Evolutionary conservation across 140 eudicot genomes (phyloP), one percentile per base, ranked within the genome.

Genomic region (Oenanthe javanica): DNA sequence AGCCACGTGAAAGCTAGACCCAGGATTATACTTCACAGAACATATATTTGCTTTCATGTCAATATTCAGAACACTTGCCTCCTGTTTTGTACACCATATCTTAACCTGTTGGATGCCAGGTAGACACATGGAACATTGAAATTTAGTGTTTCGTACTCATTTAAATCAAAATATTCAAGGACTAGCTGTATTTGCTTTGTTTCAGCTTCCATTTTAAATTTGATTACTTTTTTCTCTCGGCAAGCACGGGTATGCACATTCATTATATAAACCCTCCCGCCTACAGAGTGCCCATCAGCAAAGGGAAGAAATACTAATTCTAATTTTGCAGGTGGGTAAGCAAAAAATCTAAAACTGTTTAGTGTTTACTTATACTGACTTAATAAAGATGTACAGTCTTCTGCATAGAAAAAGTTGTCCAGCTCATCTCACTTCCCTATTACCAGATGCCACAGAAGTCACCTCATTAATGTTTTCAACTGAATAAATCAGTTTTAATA

Each of bases 41-140:
- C 98, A 94, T 57, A 94, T 92, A 87, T 94, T 94, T 80, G 98
- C 98, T 82, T 90, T 94, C 97, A 94, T 94, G 89, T 92, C 97
- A 59, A 94, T 94, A 81, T 86, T 94, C 45, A 94, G 91, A 74
- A 92, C 97, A 79, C 98, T 94, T 45, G 97, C 91, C 81, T 92
- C 98, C 80, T 94, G 97, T 42, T 87, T 89, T 78, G 93, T 95
- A 84, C 96, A 95, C 99, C 99, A 95, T 76, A 95, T 86, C 81
- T 95, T 95, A 38, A 95, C 99, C 99, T 95, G 87, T 69, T 75
- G 57, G 25, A 69, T 80, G 74, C 54, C 75, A 69, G 36, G 61
- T 38, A 46, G 48, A 69, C 45, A 52, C 61, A 40, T 21, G 21
- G n/a, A 67, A 31, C 42, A 11, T 40, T 66, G 18, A 5, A 25